Conservation (phyloP, 2,329 filamentous ascomycete genomes). For the Verticillium nonalfalfae region DNA sequence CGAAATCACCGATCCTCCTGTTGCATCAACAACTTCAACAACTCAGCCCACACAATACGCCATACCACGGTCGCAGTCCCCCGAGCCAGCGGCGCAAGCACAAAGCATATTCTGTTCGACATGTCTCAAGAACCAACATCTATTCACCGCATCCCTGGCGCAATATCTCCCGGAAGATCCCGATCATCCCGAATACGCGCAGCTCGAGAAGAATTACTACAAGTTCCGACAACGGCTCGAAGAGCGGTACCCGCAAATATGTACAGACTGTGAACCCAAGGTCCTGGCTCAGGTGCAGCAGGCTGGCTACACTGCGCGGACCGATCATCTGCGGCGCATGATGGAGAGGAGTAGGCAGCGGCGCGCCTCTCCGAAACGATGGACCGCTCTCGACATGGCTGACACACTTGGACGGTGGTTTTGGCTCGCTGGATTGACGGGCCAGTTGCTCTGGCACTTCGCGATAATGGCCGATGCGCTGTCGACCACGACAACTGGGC, state of each 20-base stretch:
- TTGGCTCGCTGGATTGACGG: conserved; percentile 40
- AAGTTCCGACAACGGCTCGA: conserved; percentile 69
- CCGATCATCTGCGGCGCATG: conserved; percentile 71
- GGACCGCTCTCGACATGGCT: conserved; percentile 34
- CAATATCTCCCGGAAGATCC: conserved; percentile 68
- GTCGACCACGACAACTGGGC: conserved; percentile 1
- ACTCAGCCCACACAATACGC: conserved; percentile 40
- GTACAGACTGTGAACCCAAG: conserved; percentile 68
- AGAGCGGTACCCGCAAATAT: conserved; percentile 82
- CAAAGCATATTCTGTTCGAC: conserved; percentile 59
- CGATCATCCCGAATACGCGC: conserved; percentile 60
- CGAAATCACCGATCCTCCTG: conserved; percentile 81
- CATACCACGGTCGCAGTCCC: conserved; percentile 30
- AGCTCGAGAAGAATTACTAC: conserved; percentile 63
- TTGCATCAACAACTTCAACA: conserved; percentile 45
- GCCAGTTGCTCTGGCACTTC: conserved; percentile 47
- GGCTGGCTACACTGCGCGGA: conserved; percentile 74
- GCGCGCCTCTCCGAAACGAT: conserved; percentile 30
- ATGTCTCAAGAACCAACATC: conserved; percentile 83
- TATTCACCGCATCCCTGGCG: conserved; percentile 69
- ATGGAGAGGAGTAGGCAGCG: conserved; percentile 57
- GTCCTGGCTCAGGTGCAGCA: conserved; percentile 64
- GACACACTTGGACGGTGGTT: conserved; percentile 34
- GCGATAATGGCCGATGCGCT: conserved; percentile 15
- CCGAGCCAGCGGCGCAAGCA: conserved; percentile 21